Evolutionary conservation across 2,329 filamentous ascomycete species (phyloP).

Genomic region (Sporothrix luriei): DNA sequence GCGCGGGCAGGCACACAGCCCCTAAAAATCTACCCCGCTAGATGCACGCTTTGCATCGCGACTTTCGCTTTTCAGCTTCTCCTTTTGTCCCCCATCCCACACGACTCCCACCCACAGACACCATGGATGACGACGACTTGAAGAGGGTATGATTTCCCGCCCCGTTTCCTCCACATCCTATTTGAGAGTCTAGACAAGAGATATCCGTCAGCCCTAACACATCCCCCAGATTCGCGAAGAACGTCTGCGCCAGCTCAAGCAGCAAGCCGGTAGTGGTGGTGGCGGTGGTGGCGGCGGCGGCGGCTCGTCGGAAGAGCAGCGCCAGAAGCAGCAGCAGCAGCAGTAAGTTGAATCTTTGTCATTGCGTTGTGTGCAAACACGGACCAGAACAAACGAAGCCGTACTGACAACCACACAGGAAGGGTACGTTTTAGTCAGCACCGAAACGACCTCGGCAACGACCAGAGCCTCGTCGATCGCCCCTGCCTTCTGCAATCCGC

Average conservation of each 20-base stretch:
- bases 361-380: too few relatives aligned
- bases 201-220: neutral
- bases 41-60: conserved; percentile 20
- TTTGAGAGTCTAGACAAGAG: neutral
- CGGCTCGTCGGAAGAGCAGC: conserved; percentile 48
- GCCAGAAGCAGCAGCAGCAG: conserved; percentile 61
- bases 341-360: conserved; percentile 29
- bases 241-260: conserved; percentile 89
- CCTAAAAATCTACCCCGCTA: conserved; percentile 26
- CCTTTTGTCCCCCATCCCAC: conserved; percentile 11
- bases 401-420: neutral
- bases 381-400: neutral
- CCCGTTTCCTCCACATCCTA: neutral
- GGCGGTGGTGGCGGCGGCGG: conserved; percentile 52
- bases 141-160: conserved; percentile 41
- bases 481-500: neutral
- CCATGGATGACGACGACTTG: conserved; percentile 48
- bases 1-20: conserved; percentile 6
- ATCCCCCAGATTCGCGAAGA: conserved; percentile 76
- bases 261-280: conserved; percentile 59
- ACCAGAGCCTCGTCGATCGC: neutral
- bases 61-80: neutral
- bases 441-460: neutral
- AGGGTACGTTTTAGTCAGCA: conserved; percentile 4
- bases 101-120: conserved; percentile 14